These are phyloP conservation scores for Alternaria dauci DNA, from an alignment of 2,329 filamentous ascomycete species.

Conservation along the genomic window DNA sequence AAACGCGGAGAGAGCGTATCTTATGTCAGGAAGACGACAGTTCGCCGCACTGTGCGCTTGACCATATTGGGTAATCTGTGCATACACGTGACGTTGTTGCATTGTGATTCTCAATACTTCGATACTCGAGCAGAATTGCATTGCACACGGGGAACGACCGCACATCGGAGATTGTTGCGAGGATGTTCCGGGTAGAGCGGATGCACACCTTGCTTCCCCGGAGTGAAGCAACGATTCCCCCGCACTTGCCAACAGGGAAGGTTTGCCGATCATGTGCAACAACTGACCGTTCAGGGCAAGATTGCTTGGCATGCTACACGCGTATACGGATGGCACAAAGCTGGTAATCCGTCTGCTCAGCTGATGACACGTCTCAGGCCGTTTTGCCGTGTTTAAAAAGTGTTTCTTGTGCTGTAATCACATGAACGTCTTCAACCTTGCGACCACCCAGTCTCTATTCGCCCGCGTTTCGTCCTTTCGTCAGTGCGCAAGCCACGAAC, in stretches of 20 bases:
- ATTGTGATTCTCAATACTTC: neutral
- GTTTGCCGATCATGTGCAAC: slow-evolving; percentile 17
- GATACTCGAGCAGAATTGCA: neutral
- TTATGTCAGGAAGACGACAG: neutral
- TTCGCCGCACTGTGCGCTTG: neutral
- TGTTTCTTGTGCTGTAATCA: neutral
- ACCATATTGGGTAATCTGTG: neutral
- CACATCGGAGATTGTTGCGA: slow-evolving; percentile 1
- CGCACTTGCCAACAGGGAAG: slow-evolving; percentile 19
- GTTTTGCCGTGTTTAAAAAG: slow-evolving; percentile 3
- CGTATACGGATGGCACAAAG: slow-evolving; percentile 10
- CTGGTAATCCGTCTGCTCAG: slow-evolving; percentile 9
- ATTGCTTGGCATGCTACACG: slow-evolving; percentile 4
- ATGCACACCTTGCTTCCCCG: slow-evolving; percentile 7
- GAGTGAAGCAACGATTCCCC: slow-evolving; percentile 14
- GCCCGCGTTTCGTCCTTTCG: neutral
- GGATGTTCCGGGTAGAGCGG: slow-evolving; percentile 8
- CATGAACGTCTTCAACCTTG: neutral
- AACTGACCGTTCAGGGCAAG: neutral
- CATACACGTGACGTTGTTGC: neutral
- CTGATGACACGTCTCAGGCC: neutral
- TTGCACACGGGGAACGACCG: neutral
- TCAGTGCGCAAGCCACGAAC: slow-evolving; percentile 2
- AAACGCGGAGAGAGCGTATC: neutral
- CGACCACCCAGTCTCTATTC: neutral